A percentile compares a stretch with the other conserved stretches of the same genome.
Evolutionary conservation across 2,329 filamentous ascomycete genomes (phyloP).

Genomic region (Xylariaceae sp.): DNA sequence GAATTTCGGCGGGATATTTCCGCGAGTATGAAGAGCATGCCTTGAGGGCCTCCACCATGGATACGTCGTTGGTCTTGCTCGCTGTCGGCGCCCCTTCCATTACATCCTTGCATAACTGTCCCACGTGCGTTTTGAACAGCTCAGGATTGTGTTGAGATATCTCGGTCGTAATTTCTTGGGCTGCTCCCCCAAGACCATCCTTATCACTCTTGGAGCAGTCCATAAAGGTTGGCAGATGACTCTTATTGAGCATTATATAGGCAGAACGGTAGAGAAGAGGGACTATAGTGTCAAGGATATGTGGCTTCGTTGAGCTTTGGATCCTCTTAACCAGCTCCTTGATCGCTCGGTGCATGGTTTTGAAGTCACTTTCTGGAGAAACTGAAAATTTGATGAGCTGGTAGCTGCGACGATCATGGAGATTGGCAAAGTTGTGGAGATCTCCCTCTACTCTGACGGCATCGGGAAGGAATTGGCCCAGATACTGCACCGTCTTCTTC

Average conservation of each 20-base stretch:
- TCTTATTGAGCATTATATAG: conserved; percentile 87
- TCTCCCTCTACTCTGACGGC: conserved; percentile 67
- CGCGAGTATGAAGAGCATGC: conserved; percentile 89
- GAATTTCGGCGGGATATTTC: conserved; percentile 79
- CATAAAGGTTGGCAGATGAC: conserved; percentile 87
- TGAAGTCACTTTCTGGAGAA: conserved; percentile 82
- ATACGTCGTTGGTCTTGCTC: conserved; percentile 62
- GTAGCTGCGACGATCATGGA: conserved; percentile 85
- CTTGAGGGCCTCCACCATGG: conserved; percentile 85
- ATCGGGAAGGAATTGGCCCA: conserved; percentile 75
- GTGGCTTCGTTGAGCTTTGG: conserved; percentile 60
- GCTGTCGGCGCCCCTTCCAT: conserved; percentile 73
- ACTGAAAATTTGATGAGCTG: conserved; percentile 84
- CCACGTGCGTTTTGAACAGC: conserved; percentile 87
- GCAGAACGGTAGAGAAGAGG: conserved; percentile 81
- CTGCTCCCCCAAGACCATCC: conserved; percentile 69
- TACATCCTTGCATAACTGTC: conserved; percentile 83
- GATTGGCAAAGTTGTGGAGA: conserved; percentile 84
- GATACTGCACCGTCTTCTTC: conserved; percentile 66
- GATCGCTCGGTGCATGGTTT: conserved; percentile 83
- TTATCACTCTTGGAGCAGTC: conserved; percentile 81
- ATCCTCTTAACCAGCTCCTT: conserved; percentile 84
- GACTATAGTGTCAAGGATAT: conserved; percentile 72
- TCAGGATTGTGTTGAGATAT: conserved; percentile 87
- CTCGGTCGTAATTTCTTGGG: conserved; percentile 86